Evolutionary conservation across 257 asterid genomes (phyloP), one percentile per base, ranked within the genome.

Genomic region (Nemophila menziesii): DNA sequence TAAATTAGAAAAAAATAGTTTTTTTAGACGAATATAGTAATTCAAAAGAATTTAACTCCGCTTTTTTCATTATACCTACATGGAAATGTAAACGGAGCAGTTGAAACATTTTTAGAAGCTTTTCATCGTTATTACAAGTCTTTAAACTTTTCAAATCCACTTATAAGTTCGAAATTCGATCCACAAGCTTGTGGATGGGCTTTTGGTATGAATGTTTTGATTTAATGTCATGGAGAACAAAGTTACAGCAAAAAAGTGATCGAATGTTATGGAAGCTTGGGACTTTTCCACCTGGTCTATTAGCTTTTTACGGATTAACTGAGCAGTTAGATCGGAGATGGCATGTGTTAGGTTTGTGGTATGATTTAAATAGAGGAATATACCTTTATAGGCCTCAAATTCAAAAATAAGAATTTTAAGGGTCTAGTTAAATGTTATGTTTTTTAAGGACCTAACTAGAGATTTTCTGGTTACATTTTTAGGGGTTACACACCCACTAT

Each of bases 101-200:
- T 71, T 13, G 78, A 71, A 49, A 71, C 78, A 11, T 70, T 68
- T 55, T 59, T 66, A 68, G 74, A 71, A 54, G 62, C 66, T 38
- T 71, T 71, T 34, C 78, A 71, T 22, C 44, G 78, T 40, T 71
- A 66, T 63, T 68, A 71, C 54, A 66, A 66, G 63, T 66, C 66
- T 38, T 52, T 71, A 44, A 71, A 71, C 46, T 66, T 42, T 36
- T 62, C 74, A 3, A 67, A 71, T 39, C 74, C 78, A 13, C 67
- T 66, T 15, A 66, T 71, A 20, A 67, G 63, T 26, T 42, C 48
- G 8, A 67, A 62, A 51, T 71, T 71, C 56, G 78, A 71, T 49
- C 74, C 74, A 15, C 71, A 71, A 55, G 78, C 74, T 11, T 71
- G 78, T 51, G 77, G 77, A 22, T 70, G 77, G 77, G 77, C 77